Base-by-base conservation (phyloP, 1,284 basidiomycete genomes). In the Cryptococcus sp. region DNA sequence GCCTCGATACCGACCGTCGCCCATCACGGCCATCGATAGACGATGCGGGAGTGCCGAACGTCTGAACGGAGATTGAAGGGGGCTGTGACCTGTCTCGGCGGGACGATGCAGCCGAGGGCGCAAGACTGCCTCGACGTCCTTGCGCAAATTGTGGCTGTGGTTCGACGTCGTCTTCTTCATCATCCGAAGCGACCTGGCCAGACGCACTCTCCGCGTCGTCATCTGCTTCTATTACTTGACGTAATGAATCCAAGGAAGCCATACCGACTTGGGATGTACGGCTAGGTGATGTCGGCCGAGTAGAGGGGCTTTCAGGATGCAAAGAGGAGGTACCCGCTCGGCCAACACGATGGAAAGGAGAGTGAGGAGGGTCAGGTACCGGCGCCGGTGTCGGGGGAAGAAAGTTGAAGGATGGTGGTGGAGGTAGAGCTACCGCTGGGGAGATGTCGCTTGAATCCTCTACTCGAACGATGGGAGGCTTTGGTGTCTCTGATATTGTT, bases 361-460 rank as follows among this genome's bases (percentile, higher is more conserved):
- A 69, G 62, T 13, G 50, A 25, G 17, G 46, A 7, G 67, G 62
- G 42, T 74, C 69, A 1, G 60, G 45, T 11, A 68, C 17, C 5
- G 72, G 61, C 15, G 70, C 71, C 8, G 72, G 72, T 4, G 70
- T 75, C 20, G 71, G 70, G 17, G 71, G 72, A 45, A 72, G 68
- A 19, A 71, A 50, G 19, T 58, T 59, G 47, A 66, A 57, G 16
- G 54, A 52, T 16, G 62, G 62, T 6, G 62, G 59, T 27, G 22
- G 30, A 3, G 51, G 15, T 7, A 52, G 42, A 19, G 52, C 39
- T 2, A 25, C 20, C 7, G 42, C 23, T 39, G 20, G 42, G 6
- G 25, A 5, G 8, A n/a, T 23, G 15, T 47, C 22, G 23, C 52
- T 55, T 38, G 40, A 41, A 10, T 35, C 30, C 2, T 35, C 13